Evolutionary conservation across 768 basidiomycete genomes (phyloP), one percentile per base, ranked within the genome.

Genomic region (Dacryopinax primogenitus): DNA sequence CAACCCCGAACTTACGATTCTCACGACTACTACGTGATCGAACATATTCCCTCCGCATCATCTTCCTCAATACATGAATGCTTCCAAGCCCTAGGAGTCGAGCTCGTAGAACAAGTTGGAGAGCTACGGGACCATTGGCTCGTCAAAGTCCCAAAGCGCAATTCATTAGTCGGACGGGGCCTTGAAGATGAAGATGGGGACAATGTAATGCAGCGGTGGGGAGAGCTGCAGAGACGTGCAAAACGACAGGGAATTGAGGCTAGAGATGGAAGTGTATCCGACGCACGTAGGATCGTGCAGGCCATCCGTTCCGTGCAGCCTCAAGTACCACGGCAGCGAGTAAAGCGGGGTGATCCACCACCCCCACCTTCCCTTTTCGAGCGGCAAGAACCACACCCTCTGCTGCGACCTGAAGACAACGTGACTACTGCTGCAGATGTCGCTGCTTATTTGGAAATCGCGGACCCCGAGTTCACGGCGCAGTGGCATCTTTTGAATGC

Each of bases 401-500:
- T 32, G n/a, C 63, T 23, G 16, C 13, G 39, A 11, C 61, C 61
- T 9, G 33, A 36, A 36, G 44, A 9, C 11, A 37, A 58, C 41
- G 9, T 36, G 35, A 63, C 68, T 30, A 64, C 69, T 7, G 73
- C 74, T 62, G 61, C 72, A 18, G 37, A 69, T 3, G 71, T 86
- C 36, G 86, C 84, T 9, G 73, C 81, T 36, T 78, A 80, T 12
- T 79, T 95, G 37, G 82, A 79, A 21, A 85, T 99, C 66, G 70
- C 77, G 28, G 95, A 98, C 72, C 95, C 95, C 0, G 78, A 87
- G 66, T 92, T 96, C 73, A 72, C 79, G 16, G 74, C 82, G 66
- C 95, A 98, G 78, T 98, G 96, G 96, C 95, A 97, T 77, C 79
- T 97, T 26, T 82, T 96, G 67, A 98, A 99, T 76, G 84, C 88